A percentile compares a stretch with the other conserved stretches of the same genome.
phyloP scores from a whole-genome alignment of 352 stramenopile genomes.

The Peronospora farinosa region DNA sequence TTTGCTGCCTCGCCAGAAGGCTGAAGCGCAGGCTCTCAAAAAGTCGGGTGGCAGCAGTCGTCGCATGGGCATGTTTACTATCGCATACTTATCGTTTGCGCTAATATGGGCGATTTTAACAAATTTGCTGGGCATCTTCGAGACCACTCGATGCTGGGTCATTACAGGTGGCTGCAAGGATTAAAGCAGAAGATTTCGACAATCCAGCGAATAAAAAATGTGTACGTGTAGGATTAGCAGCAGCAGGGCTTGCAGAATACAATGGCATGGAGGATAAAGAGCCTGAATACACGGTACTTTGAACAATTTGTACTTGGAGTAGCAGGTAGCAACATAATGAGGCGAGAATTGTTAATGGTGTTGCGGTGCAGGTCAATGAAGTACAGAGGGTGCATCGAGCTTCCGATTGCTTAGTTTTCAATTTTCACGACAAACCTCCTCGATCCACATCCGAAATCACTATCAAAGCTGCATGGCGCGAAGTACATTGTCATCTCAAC shows the following conservation, averaged over 20 bases:
- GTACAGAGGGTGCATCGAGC: too few species aligned
- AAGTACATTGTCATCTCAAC: constrained; percentile 8
- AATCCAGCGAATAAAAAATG: not conserved
- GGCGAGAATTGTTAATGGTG: too few species aligned
- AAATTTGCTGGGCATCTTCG: constrained; percentile 44
- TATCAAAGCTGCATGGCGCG: too few species aligned
- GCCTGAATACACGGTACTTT: not conserved
- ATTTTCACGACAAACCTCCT: too few species aligned
- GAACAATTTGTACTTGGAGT: not conserved
- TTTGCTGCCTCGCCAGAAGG: constrained; percentile 42
- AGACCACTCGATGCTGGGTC: constrained; percentile 42
- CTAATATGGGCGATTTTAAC: constrained; percentile 41
- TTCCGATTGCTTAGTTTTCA: too few species aligned
- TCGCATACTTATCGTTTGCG: constrained; percentile 36
- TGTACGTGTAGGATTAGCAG: not conserved
- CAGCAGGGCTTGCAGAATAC: not conserved
- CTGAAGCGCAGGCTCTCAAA: constrained; percentile 39
- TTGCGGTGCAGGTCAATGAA: too few species aligned
- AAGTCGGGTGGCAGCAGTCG: constrained; percentile 34
- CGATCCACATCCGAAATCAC: too few species aligned
- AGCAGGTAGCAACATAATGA: not conserved
- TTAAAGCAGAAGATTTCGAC: constrained; percentile 6
- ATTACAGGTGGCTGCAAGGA: constrained; percentile 42
- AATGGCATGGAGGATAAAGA: not conserved
- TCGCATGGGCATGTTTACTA: constrained; percentile 35